These are phyloP conservation scores for Cynara cardunculus DNA, from an alignment of 129 eudicot species.

Conservation along the genomic window DNA sequence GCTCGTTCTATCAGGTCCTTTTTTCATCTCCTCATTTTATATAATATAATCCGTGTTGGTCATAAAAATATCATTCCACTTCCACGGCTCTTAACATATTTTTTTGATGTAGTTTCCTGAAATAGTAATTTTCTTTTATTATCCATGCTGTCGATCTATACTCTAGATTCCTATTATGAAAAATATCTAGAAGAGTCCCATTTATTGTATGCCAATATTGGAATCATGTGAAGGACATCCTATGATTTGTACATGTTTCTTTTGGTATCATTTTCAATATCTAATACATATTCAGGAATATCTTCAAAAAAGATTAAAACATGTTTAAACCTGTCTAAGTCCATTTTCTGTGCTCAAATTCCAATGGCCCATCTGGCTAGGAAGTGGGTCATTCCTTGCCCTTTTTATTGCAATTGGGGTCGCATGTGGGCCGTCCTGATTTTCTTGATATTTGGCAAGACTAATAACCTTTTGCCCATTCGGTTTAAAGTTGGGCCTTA, in stretches of 20 bases:
- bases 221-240: conserved; percentile 3
- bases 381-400: not conserved
- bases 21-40: not conserved
- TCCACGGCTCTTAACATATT: not conserved
- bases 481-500: not conserved
- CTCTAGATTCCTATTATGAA: not conserved
- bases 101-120: not conserved
- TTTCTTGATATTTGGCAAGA: not conserved
- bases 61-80: not conserved
- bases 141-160: not conserved
- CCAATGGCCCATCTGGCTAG: not conserved
- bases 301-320: not conserved
- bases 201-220: conserved; percentile 10
- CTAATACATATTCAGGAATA: not conserved
- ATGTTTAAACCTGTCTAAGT: not conserved
- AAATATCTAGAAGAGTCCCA: conserved; percentile 18
- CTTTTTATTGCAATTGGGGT: not conserved
- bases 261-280: conserved; percentile 14
- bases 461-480: not conserved
- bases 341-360: not conserved
- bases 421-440: not conserved
- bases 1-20: conserved; percentile 77
- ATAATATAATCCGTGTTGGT: conserved; percentile 21
- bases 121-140: too few relatives aligned
- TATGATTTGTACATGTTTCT: not conserved